Conservation (phyloP, 352 stramenopile species). For the Pythium aristosporum region DNA sequence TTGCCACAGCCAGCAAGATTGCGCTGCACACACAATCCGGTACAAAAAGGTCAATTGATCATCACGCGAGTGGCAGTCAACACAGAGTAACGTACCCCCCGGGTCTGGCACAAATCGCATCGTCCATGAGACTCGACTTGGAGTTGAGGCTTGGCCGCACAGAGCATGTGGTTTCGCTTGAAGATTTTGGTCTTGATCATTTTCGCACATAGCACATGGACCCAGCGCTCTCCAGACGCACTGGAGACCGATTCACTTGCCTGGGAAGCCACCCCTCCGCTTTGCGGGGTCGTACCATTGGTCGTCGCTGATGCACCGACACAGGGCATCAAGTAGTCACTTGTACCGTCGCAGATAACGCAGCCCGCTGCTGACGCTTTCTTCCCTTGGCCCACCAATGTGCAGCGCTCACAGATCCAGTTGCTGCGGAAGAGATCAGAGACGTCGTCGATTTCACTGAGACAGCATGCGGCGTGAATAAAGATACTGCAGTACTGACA, state of each 20-base stretch:
- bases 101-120: slow-evolving; percentile 60
- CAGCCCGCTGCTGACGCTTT: slow-evolving; percentile 41
- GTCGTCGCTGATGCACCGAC: slow-evolving; percentile 15
- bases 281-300: neutral
- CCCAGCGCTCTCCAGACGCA: slow-evolving; percentile 37
- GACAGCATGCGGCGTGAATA: slow-evolving; percentile 77
- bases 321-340: slow-evolving; percentile 84
- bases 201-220: slow-evolving; percentile 78
- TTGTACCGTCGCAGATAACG: slow-evolving; percentile 59
- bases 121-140: slow-evolving; percentile 28
- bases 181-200: slow-evolving; percentile 69
- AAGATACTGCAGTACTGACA: slow-evolving; percentile 86
- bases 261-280: neutral
- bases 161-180: slow-evolving; percentile 67
- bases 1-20: slow-evolving; percentile 52
- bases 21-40: slow-evolving; percentile 28
- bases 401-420: slow-evolving; percentile 86
- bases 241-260: slow-evolving; percentile 25
- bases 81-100: slow-evolving; percentile 32
- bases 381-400: slow-evolving; percentile 38
- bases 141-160: slow-evolving; percentile 31
- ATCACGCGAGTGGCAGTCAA: neutral
- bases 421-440: slow-evolving; percentile 67
- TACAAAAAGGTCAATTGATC: neutral
- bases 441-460: slow-evolving; percentile 65